phyloP scores from a whole-genome alignment of 2,329 filamentous ascomycete species.

The Alternaria rosae region DNA sequence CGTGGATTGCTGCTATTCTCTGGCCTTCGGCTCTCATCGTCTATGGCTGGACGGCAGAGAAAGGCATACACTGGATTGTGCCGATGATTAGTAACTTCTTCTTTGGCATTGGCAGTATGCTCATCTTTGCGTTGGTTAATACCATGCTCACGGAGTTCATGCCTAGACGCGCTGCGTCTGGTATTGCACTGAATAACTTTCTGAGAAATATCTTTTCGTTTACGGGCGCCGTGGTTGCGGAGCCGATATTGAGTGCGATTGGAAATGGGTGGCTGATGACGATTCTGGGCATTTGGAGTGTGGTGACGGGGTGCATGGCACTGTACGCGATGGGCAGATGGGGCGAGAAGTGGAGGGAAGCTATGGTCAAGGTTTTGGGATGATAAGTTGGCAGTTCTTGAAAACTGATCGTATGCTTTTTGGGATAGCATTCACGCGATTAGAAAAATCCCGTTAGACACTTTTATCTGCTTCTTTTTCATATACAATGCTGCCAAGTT shows the following conservation, averaged over 20 bases:
- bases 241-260: constrained; percentile 45
- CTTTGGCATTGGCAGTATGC: constrained; percentile 51
- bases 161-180: constrained; percentile 45
- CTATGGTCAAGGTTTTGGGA: constrained; percentile 61
- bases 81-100: constrained; percentile 53
- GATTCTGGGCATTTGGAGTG: constrained; percentile 54
- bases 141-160: constrained; percentile 54
- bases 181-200: constrained; percentile 52
- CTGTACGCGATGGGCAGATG: constrained; percentile 69
- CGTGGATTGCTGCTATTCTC: constrained; percentile 47
- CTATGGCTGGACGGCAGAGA: constrained; percentile 49
- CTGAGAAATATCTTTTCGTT: constrained; percentile 49
- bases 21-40: constrained; percentile 48
- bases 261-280: constrained; percentile 53
- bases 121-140: constrained; percentile 48
- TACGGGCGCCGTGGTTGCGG: constrained; percentile 46
- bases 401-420: too few relatives aligned
- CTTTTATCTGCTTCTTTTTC: too few relatives aligned
- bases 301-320: constrained; percentile 56
- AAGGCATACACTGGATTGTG: constrained; percentile 43
- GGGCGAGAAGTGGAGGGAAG: constrained; percentile 68
- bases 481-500: too few relatives aligned
- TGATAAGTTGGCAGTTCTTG: too few relatives aligned
- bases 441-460: too few relatives aligned
- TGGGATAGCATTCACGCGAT: too few relatives aligned